phyloP scores from a whole-genome alignment of 352 stramenopile genomes.

The Phytophthora sp. region DNA sequence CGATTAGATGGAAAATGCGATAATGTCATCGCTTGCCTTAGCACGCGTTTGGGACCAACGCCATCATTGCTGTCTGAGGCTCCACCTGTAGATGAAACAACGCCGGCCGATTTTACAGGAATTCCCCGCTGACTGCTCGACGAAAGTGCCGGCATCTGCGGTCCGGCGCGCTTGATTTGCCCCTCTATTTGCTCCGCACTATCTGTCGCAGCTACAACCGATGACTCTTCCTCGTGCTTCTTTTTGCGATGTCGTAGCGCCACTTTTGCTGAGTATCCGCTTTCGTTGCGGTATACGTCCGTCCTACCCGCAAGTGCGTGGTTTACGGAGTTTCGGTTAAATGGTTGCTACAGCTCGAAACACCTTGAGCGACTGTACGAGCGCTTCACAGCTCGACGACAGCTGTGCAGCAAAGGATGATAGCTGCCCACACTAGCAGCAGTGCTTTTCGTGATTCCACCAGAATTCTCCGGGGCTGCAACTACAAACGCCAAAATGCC shows the following conservation, averaged over 20 bases:
- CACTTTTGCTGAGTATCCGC: slow-evolving; percentile 37
- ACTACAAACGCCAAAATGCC: slow-evolving; percentile 30
- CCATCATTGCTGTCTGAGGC: slow-evolving; percentile 18
- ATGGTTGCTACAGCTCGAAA: slow-evolving; percentile 1
- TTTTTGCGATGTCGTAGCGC: slow-evolving; percentile 48
- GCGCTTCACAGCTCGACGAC: background rate
- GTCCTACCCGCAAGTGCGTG: slow-evolving; percentile 1
- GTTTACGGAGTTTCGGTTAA: slow-evolving; percentile 1
- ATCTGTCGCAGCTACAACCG: slow-evolving; percentile 36
- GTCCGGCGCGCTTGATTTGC: slow-evolving; percentile 18
- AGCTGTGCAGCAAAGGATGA: background rate
- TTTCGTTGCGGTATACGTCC: slow-evolving; percentile 9
- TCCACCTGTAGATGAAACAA: background rate
- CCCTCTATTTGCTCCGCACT: slow-evolving; percentile 32
- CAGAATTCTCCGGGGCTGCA: slow-evolving; percentile 20
- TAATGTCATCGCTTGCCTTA: slow-evolving; percentile 43
- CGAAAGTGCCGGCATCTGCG: slow-evolving; percentile 40
- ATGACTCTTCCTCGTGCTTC: slow-evolving; percentile 45
- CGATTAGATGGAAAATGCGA: slow-evolving; percentile 49
- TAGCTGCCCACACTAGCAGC: background rate
- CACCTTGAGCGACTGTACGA: slow-evolving; percentile 9
- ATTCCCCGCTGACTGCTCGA: slow-evolving; percentile 38
- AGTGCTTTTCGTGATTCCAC: slow-evolving; percentile 10
- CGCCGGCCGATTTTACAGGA: slow-evolving; percentile 28
- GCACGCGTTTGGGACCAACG: slow-evolving; percentile 31